Evolutionary conservation across 169 alveolate genomes (phyloP).

Genomic region (Cryptosporidium canis): DNA sequence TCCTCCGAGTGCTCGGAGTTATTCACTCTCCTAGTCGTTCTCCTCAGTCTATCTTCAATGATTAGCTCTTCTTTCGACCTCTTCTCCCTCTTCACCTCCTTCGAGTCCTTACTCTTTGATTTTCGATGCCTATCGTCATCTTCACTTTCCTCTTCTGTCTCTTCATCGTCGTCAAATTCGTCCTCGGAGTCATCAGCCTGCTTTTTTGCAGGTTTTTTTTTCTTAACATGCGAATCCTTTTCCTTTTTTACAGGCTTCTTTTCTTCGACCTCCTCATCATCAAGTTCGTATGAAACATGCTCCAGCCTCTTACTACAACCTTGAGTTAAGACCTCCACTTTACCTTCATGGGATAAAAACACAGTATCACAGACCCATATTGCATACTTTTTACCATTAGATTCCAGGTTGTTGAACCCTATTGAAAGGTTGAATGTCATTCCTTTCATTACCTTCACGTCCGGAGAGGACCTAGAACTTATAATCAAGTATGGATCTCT

Average conservation of each 20-base stretch:
- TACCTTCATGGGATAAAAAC: slow-evolving; percentile 78
- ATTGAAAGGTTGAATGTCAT: slow-evolving; percentile 85
- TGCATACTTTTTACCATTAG: slow-evolving; percentile 80
- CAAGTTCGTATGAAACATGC: slow-evolving; percentile 85
- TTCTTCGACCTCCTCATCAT: slow-evolving; percentile 81
- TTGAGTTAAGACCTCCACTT: slow-evolving; percentile 78
- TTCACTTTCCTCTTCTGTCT: slow-evolving; percentile 35
- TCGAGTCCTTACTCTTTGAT: not conserved
- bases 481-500: slow-evolving; percentile 77
- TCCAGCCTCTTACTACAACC: slow-evolving; percentile 82
- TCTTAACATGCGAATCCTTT: not conserved
- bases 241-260: slow-evolving; percentile 4
- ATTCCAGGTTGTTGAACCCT: slow-evolving; percentile 83
- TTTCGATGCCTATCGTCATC: not conserved
- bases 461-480: slow-evolving; percentile 74
- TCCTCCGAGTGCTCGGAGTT: slow-evolving; percentile 64
- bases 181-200: not conserved
- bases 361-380: slow-evolving; percentile 91
- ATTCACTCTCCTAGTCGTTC: slow-evolving; percentile 45
- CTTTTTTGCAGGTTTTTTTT: slow-evolving; percentile 2
- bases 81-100: slow-evolving; percentile 1
- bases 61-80: slow-evolving; percentile 14
- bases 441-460: slow-evolving; percentile 77
- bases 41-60: slow-evolving; percentile 46
- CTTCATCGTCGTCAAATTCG: slow-evolving; percentile 7